A percentile compares a stretch with the other conserved stretches of the same genome.
phyloP scores from a whole-genome alignment of 2,329 filamentous ascomycete genomes.

The Penicillium sp. region DNA sequence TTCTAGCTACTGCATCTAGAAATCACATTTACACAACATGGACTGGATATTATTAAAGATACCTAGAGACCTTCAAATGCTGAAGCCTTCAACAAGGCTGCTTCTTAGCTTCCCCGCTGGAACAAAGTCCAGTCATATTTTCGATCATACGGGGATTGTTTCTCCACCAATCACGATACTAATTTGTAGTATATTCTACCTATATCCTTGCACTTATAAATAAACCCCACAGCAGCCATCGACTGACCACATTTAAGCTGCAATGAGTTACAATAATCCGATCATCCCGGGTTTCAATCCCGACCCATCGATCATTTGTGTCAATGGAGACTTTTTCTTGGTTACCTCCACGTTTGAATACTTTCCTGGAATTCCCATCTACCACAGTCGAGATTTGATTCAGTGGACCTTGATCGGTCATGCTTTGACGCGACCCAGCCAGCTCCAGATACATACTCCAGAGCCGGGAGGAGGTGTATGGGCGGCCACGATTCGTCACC shows the following conservation, averaged over 20 bases:
- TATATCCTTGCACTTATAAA: not conserved
- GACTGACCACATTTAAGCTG: no score
- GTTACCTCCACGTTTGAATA: conserved; percentile 63
- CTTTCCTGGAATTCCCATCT: conserved; percentile 62
- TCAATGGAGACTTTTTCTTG: conserved; percentile 56
- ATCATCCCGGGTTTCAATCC: conserved; percentile 62
- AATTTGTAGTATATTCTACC: no score
- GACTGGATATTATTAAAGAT: no score
- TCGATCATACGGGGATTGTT: not conserved
- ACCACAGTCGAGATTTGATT: conserved; percentile 52
- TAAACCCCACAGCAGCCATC: not conserved
- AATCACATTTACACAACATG: no score
- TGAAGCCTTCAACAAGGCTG: no score
- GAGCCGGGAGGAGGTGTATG: conserved; percentile 43
- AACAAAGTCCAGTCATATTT: not conserved
- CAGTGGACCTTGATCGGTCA: conserved; percentile 42
- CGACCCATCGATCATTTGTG: conserved; percentile 57
- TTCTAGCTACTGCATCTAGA: no score
- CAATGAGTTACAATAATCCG: conserved; percentile 44
- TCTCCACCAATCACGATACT: conserved; percentile 10
- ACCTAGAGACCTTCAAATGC: no score
- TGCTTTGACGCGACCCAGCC: conserved; percentile 33
- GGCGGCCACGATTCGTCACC: conserved; percentile 52
- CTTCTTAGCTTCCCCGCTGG: no score
- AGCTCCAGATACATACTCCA: conserved; percentile 38